Percentiles rank a stretch among this genome's conserved stretches.
These are phyloP conservation scores for Yamadazyma philogaea DNA, from an alignment of 805 yeast species.

Conservation along the genomic window DNA sequence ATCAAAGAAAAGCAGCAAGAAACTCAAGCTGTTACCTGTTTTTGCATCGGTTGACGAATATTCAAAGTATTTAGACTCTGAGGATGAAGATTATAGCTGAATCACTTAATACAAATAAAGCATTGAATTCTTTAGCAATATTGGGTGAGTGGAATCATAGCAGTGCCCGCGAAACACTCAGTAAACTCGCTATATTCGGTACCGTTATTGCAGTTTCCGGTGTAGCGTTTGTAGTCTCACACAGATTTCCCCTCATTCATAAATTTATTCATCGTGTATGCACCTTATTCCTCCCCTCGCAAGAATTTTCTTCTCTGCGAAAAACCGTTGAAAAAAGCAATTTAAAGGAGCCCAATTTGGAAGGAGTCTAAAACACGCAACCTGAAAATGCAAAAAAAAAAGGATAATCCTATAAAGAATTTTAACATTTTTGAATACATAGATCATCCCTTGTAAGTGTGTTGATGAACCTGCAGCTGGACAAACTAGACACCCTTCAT, in stretches of 20 bases:
- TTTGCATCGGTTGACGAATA: conserved; percentile 91
- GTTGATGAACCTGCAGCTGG: conserved; percentile 4
- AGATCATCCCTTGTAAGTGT: background rate
- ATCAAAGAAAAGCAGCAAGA: conserved; percentile 47
- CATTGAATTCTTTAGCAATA: background rate
- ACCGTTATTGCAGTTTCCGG: too few species aligned
- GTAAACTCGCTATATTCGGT: too few species aligned
- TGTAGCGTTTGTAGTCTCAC: too few species aligned
- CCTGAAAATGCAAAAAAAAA: background rate
- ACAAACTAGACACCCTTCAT: conserved; percentile 10
- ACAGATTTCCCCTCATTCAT: too few species aligned
- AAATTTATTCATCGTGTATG: too few species aligned
- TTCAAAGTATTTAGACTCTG: conserved; percentile 66
- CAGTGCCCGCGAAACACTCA: too few species aligned
- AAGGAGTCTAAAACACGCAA: conserved; percentile 1
- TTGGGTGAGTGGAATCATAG: too few species aligned
- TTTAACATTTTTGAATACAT: background rate
- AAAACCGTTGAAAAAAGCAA: conserved; percentile 8
- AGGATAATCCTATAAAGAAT: background rate
- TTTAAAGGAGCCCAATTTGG: background rate
- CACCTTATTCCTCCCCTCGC: too few species aligned
- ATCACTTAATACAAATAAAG: background rate
- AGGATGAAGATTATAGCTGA: conserved; percentile 47
- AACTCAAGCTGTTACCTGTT: conserved; percentile 67
- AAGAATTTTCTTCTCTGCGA: background rate